A percentile compares a stretch with the other conserved stretches of the same genome.
phyloP scores from a whole-genome alignment of 2,329 filamentous ascomycete genomes.

The Colletotrichum cordylinicola region DNA sequence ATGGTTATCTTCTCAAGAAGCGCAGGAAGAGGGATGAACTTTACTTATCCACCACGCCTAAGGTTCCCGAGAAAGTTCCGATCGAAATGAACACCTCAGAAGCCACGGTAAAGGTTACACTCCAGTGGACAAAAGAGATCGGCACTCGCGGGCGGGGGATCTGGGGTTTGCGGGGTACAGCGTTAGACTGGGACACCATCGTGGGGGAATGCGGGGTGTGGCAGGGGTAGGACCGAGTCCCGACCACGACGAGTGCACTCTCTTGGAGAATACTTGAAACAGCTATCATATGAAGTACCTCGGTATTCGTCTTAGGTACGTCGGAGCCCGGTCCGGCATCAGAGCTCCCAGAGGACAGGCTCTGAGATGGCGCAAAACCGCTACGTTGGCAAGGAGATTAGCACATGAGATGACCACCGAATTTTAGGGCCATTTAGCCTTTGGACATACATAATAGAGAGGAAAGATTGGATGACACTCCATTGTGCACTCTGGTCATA shows the following conservation, averaged over 20 bases:
- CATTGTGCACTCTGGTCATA: background rate
- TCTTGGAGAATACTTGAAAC: background rate
- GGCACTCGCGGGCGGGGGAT: background rate
- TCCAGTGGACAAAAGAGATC: background rate
- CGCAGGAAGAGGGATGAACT: background rate
- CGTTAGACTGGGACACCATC: background rate
- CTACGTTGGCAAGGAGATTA: background rate
- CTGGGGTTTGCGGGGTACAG: background rate
- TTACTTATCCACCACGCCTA: background rate
- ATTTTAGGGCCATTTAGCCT: background rate
- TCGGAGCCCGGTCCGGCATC: background rate
- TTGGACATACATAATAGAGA: background rate
- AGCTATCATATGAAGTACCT: background rate
- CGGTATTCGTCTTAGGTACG: background rate
- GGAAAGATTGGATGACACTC: background rate
- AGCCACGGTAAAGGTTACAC: background rate
- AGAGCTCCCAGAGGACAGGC: background rate
- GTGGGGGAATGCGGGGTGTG: background rate
- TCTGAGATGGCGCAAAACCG: background rate
- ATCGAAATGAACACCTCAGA: background rate
- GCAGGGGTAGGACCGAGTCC: background rate
- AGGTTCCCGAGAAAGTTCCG: background rate
- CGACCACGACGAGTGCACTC: background rate
- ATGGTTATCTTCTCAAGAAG: background rate
- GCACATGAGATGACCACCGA: background rate